Evolutionary conservation across 495 filamentous ascomycete genomes (phyloP), one percentile per base, ranked within the genome.

Genomic region (Trichoderma virens): DNA sequence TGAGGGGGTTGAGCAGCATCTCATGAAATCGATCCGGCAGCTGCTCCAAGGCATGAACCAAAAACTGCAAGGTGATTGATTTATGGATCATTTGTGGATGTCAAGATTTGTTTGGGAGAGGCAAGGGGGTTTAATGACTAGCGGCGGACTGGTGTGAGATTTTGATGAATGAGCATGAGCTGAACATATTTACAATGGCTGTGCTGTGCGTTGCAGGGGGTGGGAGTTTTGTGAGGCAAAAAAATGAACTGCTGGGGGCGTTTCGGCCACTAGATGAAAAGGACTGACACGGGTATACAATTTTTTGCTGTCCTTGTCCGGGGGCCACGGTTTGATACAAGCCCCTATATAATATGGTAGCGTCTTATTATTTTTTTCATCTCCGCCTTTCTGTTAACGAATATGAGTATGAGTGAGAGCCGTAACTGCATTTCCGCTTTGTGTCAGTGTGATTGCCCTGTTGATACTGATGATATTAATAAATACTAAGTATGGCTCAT

Each of bases 11-110:
- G 51, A 56, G 27, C 51, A 56, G 25, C 51, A 56, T 14, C 51
- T 56, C 11, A 56, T 56, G 51, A 56, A 56, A 30, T 56, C 51
- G 11, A 56, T 56, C 51, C 51, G 51, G 16, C 51, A 56, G 25
- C 51, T 56, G 13, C 51, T 56, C 16, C 51, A 56, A 6, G 51
- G 51, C 51, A 56, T 56, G 51, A 56, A 56, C 3, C 51, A 56
- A 16, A 56, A 56, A 25, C 23, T 56, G 30, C 51, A 56, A 18
- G 51, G 51, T 25, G 51, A 56, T 27, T 27, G 3, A 56, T 56
- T 1, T n/a, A n/a, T n/a, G n/a, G n/a, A n/a, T n/a, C n/a, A n/a
- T n/a, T n/a, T n/a, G n/a, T n/a, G n/a, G n/a, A n/a, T n/a, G n/a
- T n/a, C n/a, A n/a, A n/a, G n/a, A n/a, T n/a, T n/a, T n/a, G n/a